Evolutionary conservation across 768 basidiomycete species (phyloP).

Genomic region (Naganishia vishniacii): DNA sequence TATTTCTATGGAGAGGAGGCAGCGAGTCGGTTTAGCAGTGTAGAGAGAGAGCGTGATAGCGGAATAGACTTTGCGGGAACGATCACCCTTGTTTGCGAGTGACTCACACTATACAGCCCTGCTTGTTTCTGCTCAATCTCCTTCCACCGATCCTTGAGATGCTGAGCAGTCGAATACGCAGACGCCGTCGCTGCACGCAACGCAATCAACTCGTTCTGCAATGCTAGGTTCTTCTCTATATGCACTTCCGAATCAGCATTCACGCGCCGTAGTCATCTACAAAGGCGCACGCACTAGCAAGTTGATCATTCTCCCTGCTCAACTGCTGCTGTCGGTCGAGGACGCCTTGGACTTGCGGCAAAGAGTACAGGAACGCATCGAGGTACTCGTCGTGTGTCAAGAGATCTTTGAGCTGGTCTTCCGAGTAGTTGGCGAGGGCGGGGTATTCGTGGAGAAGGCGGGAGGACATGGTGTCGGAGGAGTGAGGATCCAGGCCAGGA

Average conservation of each 20-base stretch:
- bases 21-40: too few relatives aligned
- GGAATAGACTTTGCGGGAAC: too few relatives aligned
- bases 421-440: slow-evolving; percentile 37
- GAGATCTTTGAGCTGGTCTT: slow-evolving; percentile 78
- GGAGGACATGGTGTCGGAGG: slow-evolving; percentile 20
- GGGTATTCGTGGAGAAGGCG: slow-evolving; percentile 45
- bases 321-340: slow-evolving; percentile 72
- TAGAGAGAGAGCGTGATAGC: too few relatives aligned
- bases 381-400: slow-evolving; percentile 75
- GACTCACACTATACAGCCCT: slow-evolving; percentile 74
- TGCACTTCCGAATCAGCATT: neutral
- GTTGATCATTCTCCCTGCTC: slow-evolving; percentile 74
- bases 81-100: neutral
- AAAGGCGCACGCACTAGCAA: slow-evolving; percentile 62
- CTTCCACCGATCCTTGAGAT: slow-evolving; percentile 74
- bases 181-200: slow-evolving; percentile 76
- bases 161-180: slow-evolving; percentile 79
- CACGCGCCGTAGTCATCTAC: neutral
- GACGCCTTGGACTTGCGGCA: slow-evolving; percentile 66
- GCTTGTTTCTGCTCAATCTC: slow-evolving; percentile 81
- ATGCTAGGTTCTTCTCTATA: slow-evolving; percentile 66
- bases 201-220: slow-evolving; percentile 69
- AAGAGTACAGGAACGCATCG: slow-evolving; percentile 76
- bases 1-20: slow-evolving; percentile 57
- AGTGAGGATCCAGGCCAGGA: neutral